Base-by-base conservation (phyloP, 495 filamentous ascomycete genomes). In the Xylaria nigripes region DNA sequence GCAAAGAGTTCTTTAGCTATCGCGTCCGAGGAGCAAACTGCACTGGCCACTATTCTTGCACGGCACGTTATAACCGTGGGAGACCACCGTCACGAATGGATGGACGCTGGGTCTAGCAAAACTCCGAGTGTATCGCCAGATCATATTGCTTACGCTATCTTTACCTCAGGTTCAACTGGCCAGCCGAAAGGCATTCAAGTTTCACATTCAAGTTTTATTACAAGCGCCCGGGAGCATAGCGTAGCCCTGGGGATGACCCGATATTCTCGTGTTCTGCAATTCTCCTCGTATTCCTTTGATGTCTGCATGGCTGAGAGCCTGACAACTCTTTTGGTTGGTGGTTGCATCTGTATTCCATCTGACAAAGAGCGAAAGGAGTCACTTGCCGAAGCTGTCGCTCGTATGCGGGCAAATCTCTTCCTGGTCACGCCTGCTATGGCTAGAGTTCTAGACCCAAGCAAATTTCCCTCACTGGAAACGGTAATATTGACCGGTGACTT, bases 261-360 rank as follows among this genome's bases (percentile, higher is more conserved):
- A 18, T n/a, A 24, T n/a, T 63, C 76, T 5, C 62, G 76, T 0
- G 69, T 76, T 2, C 61, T 82, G n/a, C 79, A 86, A 50, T 84
- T 81, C 51, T 76, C 81, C 8, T 77, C 78, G 24, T 80, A 77
- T 46, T 78, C 78, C 0, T 85, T 83, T 45, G 82, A 85, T 45
- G 75, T 73, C 12, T 75, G 75, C 23, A 64, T 84, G 7, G 55
- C 76, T 13, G 81, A 84, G 18, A 78, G 78, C 4, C 65, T 81
- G 21, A 73, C 77, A 21, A 75, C 77, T 3, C 67, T 85, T n/a
- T 79, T 78, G 13, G 75, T 78, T 54, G 83, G 84, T 18, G 82
- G 76, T 13, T 81, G 75, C 48, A 71, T 84, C 2, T 87, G 84
- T 62, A 73, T 87, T 29, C 82, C 82, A 4, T 79, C 74, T 49